These are phyloP conservation scores for Porphyra umbilicalis DNA, from an alignment of 31 red algal species.

Conservation along the genomic window DNA sequence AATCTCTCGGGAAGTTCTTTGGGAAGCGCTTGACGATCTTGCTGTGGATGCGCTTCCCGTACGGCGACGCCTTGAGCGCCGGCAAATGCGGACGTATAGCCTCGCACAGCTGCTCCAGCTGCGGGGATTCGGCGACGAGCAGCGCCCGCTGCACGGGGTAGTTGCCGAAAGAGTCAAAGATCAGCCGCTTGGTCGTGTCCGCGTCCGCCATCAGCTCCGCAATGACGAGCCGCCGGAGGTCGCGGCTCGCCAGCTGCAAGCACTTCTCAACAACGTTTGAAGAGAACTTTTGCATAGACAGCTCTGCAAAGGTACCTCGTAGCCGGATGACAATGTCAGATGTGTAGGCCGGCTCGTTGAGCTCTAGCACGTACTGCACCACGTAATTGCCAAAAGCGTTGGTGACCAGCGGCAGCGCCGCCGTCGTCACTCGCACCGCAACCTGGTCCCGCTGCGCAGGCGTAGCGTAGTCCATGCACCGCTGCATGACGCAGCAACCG, in stretches of 20 bases:
- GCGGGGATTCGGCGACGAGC: slow-evolving; percentile 55
- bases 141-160: slow-evolving; percentile 92
- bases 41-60: slow-evolving; percentile 92
- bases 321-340: slow-evolving; percentile 52
- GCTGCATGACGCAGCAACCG: slow-evolving; percentile 97
- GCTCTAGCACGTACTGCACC: slow-evolving; percentile 90
- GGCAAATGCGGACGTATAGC: slow-evolving; percentile 85
- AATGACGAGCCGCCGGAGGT: slow-evolving; percentile 44
- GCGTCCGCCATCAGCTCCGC: slow-evolving; percentile 65
- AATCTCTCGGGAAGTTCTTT: not conserved
- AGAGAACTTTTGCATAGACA: slow-evolving; percentile 93
- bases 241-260: slow-evolving; percentile 39
- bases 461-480: slow-evolving; percentile 89
- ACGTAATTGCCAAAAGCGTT: slow-evolving; percentile 97
- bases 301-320: slow-evolving; percentile 57
- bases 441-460: slow-evolving; percentile 59
- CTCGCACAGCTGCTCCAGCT: slow-evolving; percentile 81
- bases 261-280: slow-evolving; percentile 96
- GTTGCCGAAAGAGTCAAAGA: slow-evolving; percentile 91
- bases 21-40: slow-evolving; percentile 77
- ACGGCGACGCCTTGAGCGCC: slow-evolving; percentile 81
- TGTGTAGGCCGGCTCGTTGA: slow-evolving; percentile 65
- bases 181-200: slow-evolving; percentile 46
- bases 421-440: slow-evolving; percentile 44
- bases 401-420: slow-evolving; percentile 69